Percentiles rank a stretch among this genome's conserved stretches.
phyloP scores from a whole-genome alignment of 2,329 filamentous ascomycete genomes.

The Aspergillus alliaceus region DNA sequence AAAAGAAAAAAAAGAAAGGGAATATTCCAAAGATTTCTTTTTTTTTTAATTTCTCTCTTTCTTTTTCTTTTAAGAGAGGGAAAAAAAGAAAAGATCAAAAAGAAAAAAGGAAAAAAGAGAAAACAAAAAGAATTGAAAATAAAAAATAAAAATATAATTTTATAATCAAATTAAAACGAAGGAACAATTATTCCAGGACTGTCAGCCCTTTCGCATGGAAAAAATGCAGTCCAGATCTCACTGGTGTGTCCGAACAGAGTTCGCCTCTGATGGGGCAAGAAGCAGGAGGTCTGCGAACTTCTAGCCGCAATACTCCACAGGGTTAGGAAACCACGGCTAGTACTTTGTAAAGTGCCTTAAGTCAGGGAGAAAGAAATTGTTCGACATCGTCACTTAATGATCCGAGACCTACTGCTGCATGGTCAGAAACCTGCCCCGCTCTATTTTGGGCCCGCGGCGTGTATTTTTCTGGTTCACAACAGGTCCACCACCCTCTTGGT shows the following conservation, averaged over 20 bases:
- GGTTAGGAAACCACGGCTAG: conserved; percentile 9
- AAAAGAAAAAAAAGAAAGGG: not conserved
- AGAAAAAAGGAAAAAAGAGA: conserved; percentile 6
- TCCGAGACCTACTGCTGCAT: conserved; percentile 15
- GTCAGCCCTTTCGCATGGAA: conserved; percentile 17
- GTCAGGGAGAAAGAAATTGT: conserved; percentile 19
- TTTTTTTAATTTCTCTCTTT: not conserved
- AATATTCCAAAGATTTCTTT: not conserved
- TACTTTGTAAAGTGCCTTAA: conserved; percentile 6
- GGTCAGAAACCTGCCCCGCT: conserved; percentile 18
- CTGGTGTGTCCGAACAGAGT: conserved; percentile 6
- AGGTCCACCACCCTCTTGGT: conserved; percentile 4
- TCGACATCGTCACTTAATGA: conserved; percentile 14
- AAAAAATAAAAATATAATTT: not conserved
- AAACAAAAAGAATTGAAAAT: conserved; percentile 8
- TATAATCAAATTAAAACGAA: conserved; percentile 5
- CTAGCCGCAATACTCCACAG: conserved; percentile 18
- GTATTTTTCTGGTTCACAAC: conserved; percentile 11
- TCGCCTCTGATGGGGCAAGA: conserved; percentile 17
- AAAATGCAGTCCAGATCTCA: conserved; percentile 12
- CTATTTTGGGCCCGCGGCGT: conserved; percentile 20
- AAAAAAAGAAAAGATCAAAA: not conserved
- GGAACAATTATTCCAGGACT: conserved; percentile 7
- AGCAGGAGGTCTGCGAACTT: conserved; percentile 10
- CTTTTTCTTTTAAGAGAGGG: not conserved